Conservation (phyloP, 1,284 basidiomycete genomes). For the Cryptococcus neoformans region DNA sequence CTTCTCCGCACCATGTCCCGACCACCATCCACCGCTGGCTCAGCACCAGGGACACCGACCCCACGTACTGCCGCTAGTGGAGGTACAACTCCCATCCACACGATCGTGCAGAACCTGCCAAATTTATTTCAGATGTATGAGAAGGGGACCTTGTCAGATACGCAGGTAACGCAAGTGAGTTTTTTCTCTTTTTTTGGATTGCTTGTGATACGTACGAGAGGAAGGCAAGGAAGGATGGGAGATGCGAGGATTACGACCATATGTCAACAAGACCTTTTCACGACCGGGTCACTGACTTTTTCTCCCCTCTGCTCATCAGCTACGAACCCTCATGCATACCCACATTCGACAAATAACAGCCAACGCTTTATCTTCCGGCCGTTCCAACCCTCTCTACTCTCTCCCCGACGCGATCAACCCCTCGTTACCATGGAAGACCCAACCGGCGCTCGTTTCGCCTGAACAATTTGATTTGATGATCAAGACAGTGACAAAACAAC, state of each 20-base stretch:
- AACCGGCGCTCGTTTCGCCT: slow-evolving; percentile 12
- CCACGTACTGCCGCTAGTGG: neutral
- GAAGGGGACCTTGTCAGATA: slow-evolving; percentile 4
- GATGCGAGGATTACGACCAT: too few relatives aligned
- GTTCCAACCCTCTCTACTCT: slow-evolving; percentile 16
- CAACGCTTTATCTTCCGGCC: neutral
- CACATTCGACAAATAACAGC: slow-evolving; percentile 15
- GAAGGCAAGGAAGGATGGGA: neutral
- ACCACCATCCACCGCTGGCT: neutral
- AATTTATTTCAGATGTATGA: slow-evolving; percentile 15
- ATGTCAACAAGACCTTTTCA: too few relatives aligned
- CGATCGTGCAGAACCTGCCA: slow-evolving; percentile 15
- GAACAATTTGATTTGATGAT: slow-evolving; percentile 14
- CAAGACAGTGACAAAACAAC: slow-evolving; percentile 4
- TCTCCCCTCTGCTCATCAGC: neutral
- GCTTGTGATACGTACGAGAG: neutral
- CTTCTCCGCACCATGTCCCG: neutral
- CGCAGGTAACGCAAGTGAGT: slow-evolving; percentile 17
- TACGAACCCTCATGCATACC: slow-evolving; percentile 14
- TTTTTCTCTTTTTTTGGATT: neutral
- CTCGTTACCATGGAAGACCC: slow-evolving; percentile 10
- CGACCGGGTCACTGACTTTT: too few relatives aligned
- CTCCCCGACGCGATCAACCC: slow-evolving; percentile 18
- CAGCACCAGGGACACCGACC: neutral
- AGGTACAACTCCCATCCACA: slow-evolving; percentile 7